Evolutionary conservation across 1,284 basidiomycete species (phyloP), one percentile per base, ranked within the genome.

Genomic region (Sanguinoderma infundibulare): DNA sequence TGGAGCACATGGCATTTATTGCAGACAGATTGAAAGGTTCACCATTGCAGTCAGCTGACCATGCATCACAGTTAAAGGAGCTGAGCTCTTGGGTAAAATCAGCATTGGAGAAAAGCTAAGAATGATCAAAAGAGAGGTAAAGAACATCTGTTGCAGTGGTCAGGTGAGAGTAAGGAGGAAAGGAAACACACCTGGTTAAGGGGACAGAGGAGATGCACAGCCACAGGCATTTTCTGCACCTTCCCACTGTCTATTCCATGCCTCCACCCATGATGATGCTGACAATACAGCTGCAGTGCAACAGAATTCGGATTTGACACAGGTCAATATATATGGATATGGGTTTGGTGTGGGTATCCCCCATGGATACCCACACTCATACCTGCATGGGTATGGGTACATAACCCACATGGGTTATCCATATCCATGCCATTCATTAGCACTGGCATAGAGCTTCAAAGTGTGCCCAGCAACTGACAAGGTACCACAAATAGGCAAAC

Each of bases 51-150:
- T 74, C 69, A 42, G 68, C 36, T 71, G 77, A 51, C 74, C 83
- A 86, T 17, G 73, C 75, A 35, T 84, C 83, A 36, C 78, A 76
- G 64, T 83, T 81, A 14, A 83, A 77, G 15, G 72, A 69, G 3
- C 79, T 84, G 17, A 86, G 76, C 57, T 82, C 81, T 56, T 77
- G 72, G 3, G 76, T 74, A 59, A 85, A 79, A 65, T 85, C 83
- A 60, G 80, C 74, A 39, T 79, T 76, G 5, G 84, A 84, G 59
- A 81, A 79, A 2, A 85, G 76, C 83, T 86, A 46, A 1, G 20
- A 26, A n/a, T 28, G 55, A 17, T 7, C 8, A n/a, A 6, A 14
- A 2, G 22, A 50, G 49, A 22, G 17, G n/a, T 32, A 10, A 35
- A 7, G 32, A 9, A 50, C 5, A 20, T 20, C n/a, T 14, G 17